These are phyloP conservation scores for Candida anglica DNA, from an alignment of 805 yeast species.

Conservation along the genomic window DNA sequence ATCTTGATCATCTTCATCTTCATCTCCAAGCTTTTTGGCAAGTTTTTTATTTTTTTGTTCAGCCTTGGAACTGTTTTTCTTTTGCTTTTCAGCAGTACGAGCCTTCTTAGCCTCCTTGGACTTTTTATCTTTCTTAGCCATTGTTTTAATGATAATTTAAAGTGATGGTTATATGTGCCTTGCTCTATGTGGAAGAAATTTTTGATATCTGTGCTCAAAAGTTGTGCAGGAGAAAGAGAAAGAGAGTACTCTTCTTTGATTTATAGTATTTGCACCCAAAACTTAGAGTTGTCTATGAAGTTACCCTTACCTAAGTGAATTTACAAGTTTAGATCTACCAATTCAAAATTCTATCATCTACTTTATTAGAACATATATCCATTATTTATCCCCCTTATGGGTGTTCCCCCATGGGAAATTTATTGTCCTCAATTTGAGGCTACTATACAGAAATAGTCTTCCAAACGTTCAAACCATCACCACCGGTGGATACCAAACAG, in stretches of 20 bases:
- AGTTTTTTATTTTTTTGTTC: conserved; percentile 70
- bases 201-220: neutral
- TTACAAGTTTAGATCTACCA: no score
- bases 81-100: conserved; percentile 74
- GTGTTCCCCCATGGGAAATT: no score
- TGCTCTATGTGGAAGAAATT: no score
- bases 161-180: no score
- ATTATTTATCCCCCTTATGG: no score
- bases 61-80: conserved; percentile 72
- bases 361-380: no score
- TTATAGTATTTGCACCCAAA: neutral
- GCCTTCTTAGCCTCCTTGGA: conserved; percentile 91
- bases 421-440: no score
- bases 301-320: no score
- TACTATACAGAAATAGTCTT: conserved; percentile 86
- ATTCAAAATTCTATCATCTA: no score
- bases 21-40: conserved; percentile 71
- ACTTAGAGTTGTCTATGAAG: no score
- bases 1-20: conserved; percentile 81
- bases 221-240: neutral
- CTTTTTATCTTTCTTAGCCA: conserved; percentile 88
- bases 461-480: conserved; percentile 93
- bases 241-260: neutral
- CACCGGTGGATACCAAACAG: conserved; percentile 88
- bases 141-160: no score